Conservation (phyloP, 345 rosid species). For the Ceriops tagal region DNA sequence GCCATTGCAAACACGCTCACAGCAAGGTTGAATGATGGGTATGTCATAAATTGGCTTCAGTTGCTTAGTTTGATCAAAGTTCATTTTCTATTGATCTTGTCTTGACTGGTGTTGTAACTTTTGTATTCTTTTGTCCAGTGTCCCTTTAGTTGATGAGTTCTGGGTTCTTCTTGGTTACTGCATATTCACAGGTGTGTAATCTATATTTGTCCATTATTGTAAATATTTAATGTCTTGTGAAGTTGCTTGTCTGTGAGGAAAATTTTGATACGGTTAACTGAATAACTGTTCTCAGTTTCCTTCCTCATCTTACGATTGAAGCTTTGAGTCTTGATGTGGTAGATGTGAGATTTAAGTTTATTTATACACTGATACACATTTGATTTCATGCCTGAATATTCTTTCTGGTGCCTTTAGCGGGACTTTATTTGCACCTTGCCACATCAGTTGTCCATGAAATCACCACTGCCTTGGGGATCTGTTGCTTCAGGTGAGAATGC, state of each 20-base stretch:
- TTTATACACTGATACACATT: too few species aligned
- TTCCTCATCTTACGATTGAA: neutral
- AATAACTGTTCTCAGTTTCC: neutral
- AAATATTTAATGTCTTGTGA: neutral
- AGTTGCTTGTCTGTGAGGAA: neutral
- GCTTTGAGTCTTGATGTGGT: too few species aligned
- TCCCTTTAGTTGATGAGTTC: conserved; percentile 80
- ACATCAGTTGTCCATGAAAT: conserved; percentile 91
- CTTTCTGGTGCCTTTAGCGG: conserved; percentile 39
- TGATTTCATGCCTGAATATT: conserved; percentile 13
- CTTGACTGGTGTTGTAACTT: conserved; percentile 8
- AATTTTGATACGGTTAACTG: neutral
- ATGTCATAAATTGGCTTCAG: conserved; percentile 18
- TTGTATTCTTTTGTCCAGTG: conserved; percentile 42
- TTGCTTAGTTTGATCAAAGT: too few species aligned
- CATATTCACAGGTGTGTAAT: conserved; percentile 58
- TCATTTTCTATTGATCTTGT: conserved; percentile 2
- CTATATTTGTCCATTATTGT: neutral
- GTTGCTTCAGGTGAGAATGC: conserved; percentile 83
- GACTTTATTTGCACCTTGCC: conserved; percentile 82
- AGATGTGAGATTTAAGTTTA: too few species aligned
- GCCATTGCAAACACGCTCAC: conserved; percentile 94
- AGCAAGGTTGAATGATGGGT: conserved; percentile 93
- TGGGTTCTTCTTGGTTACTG: conserved; percentile 97
- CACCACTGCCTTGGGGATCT: conserved; percentile 85